A percentile compares a stretch with the other conserved stretches of the same genome.
phyloP scores from a whole-genome alignment of 2,329 filamentous ascomycete genomes.

The Aureobasidium sp. region DNA sequence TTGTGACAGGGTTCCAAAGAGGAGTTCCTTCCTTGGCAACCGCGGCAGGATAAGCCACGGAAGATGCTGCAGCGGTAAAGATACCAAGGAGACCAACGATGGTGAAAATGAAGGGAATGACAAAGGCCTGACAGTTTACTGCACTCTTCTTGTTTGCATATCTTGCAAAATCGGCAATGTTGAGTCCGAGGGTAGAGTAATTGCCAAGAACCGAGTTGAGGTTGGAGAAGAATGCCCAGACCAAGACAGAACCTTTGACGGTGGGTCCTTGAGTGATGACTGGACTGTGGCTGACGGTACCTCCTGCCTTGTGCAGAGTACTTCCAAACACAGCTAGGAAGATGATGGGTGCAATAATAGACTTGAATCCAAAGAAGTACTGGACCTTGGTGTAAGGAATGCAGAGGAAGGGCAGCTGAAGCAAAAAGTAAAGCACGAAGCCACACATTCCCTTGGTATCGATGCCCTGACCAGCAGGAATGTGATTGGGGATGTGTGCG shows the following conservation, averaged over 20 bases:
- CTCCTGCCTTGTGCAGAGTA: constrained; percentile 19
- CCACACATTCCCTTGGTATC: constrained; percentile 35
- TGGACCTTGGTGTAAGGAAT: constrained; percentile 20
- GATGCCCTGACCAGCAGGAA: constrained; percentile 35
- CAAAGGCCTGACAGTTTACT: constrained; percentile 21
- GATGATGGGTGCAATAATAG: constrained; percentile 19
- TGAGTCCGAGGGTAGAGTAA: constrained; percentile 23
- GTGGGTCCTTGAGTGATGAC: constrained; percentile 22
- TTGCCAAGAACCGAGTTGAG: constrained; percentile 26
- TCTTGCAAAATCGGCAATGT: constrained; percentile 22
- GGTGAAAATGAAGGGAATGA: constrained; percentile 23
- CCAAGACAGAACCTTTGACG: constrained; percentile 21
- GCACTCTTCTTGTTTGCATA: constrained; percentile 18
- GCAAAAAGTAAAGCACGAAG: constrained; percentile 33
- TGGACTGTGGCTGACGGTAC: constrained; percentile 20
- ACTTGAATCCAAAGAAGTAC: constrained; percentile 23
- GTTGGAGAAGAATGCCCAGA: constrained; percentile 27
- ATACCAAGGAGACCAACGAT: constrained; percentile 26
- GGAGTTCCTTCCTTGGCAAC: constrained; percentile 2
- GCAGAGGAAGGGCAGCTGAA: constrained; percentile 21
- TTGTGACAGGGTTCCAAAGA: constrained; percentile 23
- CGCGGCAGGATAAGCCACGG: constrained; percentile 19
- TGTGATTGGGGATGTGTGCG: constrained; percentile 30
- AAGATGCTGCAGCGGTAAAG: constrained; percentile 24
- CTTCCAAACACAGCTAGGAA: constrained; percentile 21